Base-by-base conservation (phyloP, 2,329 filamentous ascomycete species). In the Scytalidium sp. region DNA sequence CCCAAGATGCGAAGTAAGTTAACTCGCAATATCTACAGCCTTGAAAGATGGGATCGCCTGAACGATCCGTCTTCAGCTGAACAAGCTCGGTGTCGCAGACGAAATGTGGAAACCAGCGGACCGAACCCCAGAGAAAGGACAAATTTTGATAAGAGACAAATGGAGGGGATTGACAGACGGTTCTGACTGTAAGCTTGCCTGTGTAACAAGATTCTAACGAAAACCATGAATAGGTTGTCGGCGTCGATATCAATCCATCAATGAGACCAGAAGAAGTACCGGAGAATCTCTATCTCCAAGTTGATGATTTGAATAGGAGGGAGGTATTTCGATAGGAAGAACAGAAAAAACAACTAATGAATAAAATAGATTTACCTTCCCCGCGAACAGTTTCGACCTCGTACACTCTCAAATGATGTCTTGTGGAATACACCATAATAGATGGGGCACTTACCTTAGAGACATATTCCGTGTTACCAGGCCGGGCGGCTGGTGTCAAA, bases 401-500 rank as follows among this genome's bases (percentile, higher is more conserved):
- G 83, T 96, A 45, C 88, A 96, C 62, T 96, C 59, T 25, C 58
- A 54, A 21, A 58, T 63, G 51, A 56, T 64, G 54, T 53, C 59
- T 17, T 43, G 51, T n/a, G 60, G 58, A 9, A 60, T 64, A 29
- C 62, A 64, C 41, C 44, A 43, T 19, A 60, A 76, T 54, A 79
- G 90, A 65, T 97, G 92, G 92, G 69, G 73, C 49, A 76, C 77
- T 25, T 96, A 95, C 67, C 68, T 96, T 56, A 74, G 76, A 58
- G 92, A 96, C 59, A 87, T 96, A 52, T 80, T 82, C 56, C 77
- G 81, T 19, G 78, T 90, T 9, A 72, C 92, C 54, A 85, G 82
- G 45, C 85, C 84, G 5, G 87, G 85, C 2, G 91, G 92, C 1
- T 96, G 90, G 90, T 79, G 88, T 51, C 90, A 96, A 63, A 85